Evolutionary conservation across 495 filamentous ascomycete genomes (phyloP).

Genomic region (Xylaria scruposa): DNA sequence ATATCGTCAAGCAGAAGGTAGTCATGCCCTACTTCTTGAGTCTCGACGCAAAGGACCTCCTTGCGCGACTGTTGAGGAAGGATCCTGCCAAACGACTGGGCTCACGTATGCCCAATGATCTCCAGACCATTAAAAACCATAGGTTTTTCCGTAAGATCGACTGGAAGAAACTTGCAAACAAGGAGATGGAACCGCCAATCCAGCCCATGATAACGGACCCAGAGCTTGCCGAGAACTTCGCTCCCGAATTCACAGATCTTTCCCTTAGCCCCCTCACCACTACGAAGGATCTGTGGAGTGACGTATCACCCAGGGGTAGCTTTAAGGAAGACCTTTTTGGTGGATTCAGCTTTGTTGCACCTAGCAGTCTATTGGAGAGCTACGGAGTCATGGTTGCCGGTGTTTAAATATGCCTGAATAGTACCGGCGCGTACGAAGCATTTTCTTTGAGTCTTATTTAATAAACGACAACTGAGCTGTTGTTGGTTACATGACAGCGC

Average conservation of each 20-base stretch:
- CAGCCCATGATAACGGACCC: slow-evolving; percentile 92
- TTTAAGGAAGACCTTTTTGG: slow-evolving; percentile 79
- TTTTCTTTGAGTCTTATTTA: not conserved
- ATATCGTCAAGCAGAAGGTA: slow-evolving; percentile 91
- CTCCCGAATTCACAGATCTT: slow-evolving; percentile 82
- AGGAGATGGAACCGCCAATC: slow-evolving; percentile 86
- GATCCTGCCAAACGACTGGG: slow-evolving; percentile 89
- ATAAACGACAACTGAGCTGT: not conserved
- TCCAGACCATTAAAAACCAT: slow-evolving; percentile 86
- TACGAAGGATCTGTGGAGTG: slow-evolving; percentile 44
- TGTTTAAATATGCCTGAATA: not conserved
- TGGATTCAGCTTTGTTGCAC: slow-evolving; percentile 95
- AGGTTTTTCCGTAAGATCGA: slow-evolving; percentile 97
- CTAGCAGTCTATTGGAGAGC: slow-evolving; percentile 80
- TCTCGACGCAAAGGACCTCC: slow-evolving; percentile 89
- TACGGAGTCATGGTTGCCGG: slow-evolving; percentile 39
- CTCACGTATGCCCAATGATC: slow-evolving; percentile 84
- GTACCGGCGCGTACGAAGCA: not conserved
- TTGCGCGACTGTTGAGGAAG: slow-evolving; percentile 87
- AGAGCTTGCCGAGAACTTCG: slow-evolving; percentile 94
- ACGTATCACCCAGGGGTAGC: slow-evolving; percentile 41
- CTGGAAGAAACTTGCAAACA: slow-evolving; percentile 79
- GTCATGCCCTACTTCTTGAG: slow-evolving; percentile 84
- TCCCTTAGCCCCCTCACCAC: slow-evolving; percentile 73
- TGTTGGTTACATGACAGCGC: not conserved